These are phyloP conservation scores for Cutaneotrichosporon cutaneum DNA, from an alignment of 1,284 basidiomycete genomes.

Conservation along the genomic window DNA sequence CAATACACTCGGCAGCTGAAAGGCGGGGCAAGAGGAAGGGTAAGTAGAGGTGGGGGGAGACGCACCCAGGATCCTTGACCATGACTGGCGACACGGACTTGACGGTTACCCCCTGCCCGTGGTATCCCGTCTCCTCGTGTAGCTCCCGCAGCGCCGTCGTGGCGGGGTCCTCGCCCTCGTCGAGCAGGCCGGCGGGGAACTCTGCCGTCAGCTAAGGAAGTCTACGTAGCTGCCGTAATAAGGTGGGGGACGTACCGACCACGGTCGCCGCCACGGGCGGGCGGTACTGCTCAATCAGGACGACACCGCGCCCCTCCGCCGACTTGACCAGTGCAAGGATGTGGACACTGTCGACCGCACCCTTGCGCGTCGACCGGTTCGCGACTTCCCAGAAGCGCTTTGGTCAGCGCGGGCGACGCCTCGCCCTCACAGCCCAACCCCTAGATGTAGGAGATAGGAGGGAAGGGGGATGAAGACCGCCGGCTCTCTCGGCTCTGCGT, in stretches of 20 bases:
- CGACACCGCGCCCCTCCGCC: constrained; percentile 63
- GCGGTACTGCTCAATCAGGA: constrained; percentile 84
- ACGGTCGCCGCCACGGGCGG: constrained; percentile 72
- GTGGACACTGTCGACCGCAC: constrained; percentile 84
- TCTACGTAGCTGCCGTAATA: too few relatives aligned
- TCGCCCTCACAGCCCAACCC: too few relatives aligned
- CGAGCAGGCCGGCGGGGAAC: constrained; percentile 81
- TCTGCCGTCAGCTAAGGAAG: constrained; percentile 59
- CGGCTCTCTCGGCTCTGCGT: too few relatives aligned
- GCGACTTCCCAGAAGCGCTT: constrained; percentile 84
- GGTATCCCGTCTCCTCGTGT: constrained; percentile 85
- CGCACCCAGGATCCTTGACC: constrained; percentile 67
- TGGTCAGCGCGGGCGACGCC: constrained; percentile 16
- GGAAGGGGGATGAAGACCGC: too few relatives aligned
- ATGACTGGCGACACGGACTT: constrained; percentile 67
- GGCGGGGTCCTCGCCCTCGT: constrained; percentile 73
- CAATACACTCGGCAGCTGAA: too few relatives aligned
- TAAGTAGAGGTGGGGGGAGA: too few relatives aligned
- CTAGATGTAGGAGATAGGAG: too few relatives aligned
- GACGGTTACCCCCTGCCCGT: constrained; percentile 53
- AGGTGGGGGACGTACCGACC: constrained; percentile 61
- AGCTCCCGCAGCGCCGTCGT: constrained; percentile 75
- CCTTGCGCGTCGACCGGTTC: constrained; percentile 70
- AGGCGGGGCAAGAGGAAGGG: too few relatives aligned
- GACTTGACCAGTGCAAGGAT: constrained; percentile 75